Conservation (phyloP, 2,329 filamentous ascomycete species). For the Aspergillus carbonarius region DNA sequence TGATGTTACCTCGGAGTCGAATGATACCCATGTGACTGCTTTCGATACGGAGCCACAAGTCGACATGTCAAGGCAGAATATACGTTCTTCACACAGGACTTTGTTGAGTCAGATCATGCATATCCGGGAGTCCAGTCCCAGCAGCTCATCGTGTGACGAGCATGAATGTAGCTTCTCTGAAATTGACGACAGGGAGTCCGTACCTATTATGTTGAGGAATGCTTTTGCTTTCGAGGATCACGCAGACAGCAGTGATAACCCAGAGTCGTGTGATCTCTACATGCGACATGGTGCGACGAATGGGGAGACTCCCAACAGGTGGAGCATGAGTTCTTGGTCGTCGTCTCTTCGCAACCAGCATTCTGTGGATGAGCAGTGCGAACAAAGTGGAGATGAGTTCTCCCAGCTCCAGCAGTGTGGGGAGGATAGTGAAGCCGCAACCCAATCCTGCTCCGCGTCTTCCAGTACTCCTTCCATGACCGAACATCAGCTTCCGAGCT, state of each 20-base stretch:
- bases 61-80: conserved; percentile 45
- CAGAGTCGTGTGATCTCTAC: conserved; percentile 25
- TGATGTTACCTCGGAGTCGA: conserved; percentile 59
- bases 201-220: conserved; percentile 55
- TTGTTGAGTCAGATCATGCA: conserved; percentile 51
- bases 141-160: conserved; percentile 41
- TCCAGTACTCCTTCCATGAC: conserved; percentile 42
- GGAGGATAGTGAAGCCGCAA: conserved; percentile 29
- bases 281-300: conserved; percentile 19
- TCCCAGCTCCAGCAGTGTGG: conserved; percentile 28
- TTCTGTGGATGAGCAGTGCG: conserved; percentile 35
- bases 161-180: conserved; percentile 45
- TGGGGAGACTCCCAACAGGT: conserved; percentile 34
- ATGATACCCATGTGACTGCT: conserved; percentile 58
- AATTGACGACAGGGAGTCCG: conserved; percentile 53
- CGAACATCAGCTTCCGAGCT: conserved; percentile 16
- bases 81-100: conserved; percentile 39
- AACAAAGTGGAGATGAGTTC: conserved; percentile 38
- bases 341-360: conserved; percentile 41
- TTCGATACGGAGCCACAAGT: conserved; percentile 73
- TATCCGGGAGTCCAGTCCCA: conserved; percentile 48
- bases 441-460: conserved; percentile 37
- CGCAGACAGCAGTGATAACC: conserved; percentile 30
- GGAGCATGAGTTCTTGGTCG: conserved; percentile 48
- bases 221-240: conserved; percentile 44